Evolutionary conservation across 2,329 filamentous ascomycete species (phyloP), one percentile per base, ranked within the genome.

Genomic region (Elsinoe arachidis): DNA sequence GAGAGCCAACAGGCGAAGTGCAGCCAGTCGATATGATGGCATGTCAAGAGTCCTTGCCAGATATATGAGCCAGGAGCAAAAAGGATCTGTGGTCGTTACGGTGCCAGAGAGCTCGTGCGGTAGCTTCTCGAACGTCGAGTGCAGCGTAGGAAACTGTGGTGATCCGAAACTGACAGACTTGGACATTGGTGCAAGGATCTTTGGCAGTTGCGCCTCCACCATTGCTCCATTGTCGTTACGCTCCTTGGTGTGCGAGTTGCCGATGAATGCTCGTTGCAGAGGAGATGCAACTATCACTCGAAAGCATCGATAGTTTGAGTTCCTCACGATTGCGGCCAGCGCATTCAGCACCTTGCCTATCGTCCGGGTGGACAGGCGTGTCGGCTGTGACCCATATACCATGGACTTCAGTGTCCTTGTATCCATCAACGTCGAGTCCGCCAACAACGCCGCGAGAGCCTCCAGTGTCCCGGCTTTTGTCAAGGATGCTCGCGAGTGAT

Each of bases 281-380:
- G 72, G 51, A 88, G 79, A 64, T 9, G 67, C 62, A 1, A 68
- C 60, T 23, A 69, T 64, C 55, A 71, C 68, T 14, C 88, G 81
- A 62, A 85, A 85, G 9, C 88, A 85, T 56, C 90, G 82, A 70
- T 86, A 88, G 63, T 85, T 86, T 0, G 92, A 96, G 64, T 88
- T 83, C 60, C 84, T 81, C 52, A 96, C 81, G 49, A 96, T 86
- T 46, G 84, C 80, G 17, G 84, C 80, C 53, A 95, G 81, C 0
- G 91, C 88, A 61, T 90, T 85, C 5, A 97, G 73, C 15, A 96
- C 80, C 9, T 83, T 82, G 1, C 83, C 79, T 38, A 95, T 72
- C 59, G 80, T 81, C 23, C 14, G 81, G 76, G 14, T 74, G 76
- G 12, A 77, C 73, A 1, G 81, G 88, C 86, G 57, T 79, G 84